phyloP scores from a whole-genome alignment of 345 rosid species.

The Geranium rotundifolium region DNA sequence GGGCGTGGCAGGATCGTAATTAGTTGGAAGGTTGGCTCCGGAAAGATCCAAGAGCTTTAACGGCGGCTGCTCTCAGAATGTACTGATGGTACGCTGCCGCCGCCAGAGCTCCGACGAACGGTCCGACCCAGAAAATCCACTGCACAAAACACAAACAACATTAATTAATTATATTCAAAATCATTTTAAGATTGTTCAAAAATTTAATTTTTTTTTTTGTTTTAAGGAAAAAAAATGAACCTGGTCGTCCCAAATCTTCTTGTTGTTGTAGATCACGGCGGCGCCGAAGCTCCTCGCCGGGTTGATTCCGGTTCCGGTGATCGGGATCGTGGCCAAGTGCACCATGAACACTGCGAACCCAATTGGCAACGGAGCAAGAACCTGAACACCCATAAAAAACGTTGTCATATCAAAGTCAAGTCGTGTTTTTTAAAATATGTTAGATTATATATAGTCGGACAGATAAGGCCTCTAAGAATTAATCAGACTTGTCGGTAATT shows the following conservation, averaged over 20 bases:
- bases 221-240: constrained; percentile 12
- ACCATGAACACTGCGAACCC: constrained; percentile 71
- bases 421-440: too few species aligned
- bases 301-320: constrained; percentile 62
- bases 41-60: constrained; percentile 60
- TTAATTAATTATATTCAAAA: background rate
- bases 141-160: constrained; percentile 9
- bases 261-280: constrained; percentile 45
- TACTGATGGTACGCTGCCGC: constrained; percentile 57
- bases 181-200: background rate
- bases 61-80: constrained; percentile 47
- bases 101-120: constrained; percentile 50
- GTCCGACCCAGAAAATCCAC: constrained; percentile 81
- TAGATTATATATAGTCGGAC: too few species aligned
- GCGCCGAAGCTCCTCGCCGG: constrained; percentile 64
- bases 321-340: constrained; percentile 62
- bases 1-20: too few species aligned
- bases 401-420: too few species aligned
- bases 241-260: constrained; percentile 51
- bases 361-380: constrained; percentile 69
- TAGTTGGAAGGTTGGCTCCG: constrained; percentile 49
- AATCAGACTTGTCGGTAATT: too few species aligned
- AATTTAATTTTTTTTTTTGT: background rate
- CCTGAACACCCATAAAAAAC: constrained; percentile 11
- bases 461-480: too few species aligned